phyloP scores from a whole-genome alignment of 257 asterid genomes.

The Galeopsis tetrahit region DNA sequence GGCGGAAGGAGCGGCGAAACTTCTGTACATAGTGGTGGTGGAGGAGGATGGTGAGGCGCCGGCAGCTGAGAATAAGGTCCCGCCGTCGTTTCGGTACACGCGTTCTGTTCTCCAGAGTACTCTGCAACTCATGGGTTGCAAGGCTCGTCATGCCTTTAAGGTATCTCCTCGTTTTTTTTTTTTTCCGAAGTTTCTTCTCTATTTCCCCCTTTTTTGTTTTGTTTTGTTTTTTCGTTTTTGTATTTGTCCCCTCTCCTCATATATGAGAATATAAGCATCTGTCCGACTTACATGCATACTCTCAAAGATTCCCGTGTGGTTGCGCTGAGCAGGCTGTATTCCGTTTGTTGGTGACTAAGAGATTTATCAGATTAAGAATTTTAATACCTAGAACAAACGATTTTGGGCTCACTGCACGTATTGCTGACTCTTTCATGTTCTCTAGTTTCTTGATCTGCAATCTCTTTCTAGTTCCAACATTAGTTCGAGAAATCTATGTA shows the following conservation, averaged over 20 bases:
- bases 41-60: slow-evolving; percentile 60
- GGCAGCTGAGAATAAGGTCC: slow-evolving; percentile 42
- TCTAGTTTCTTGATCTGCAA: slow-evolving; percentile 10
- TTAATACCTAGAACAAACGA: not conserved
- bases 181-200: slow-evolving; percentile 1
- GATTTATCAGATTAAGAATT: not conserved
- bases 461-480: not conserved
- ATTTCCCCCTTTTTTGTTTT: not conserved
- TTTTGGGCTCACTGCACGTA: slow-evolving; percentile 8
- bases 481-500: slow-evolving; percentile 1
- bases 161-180: slow-evolving; percentile 37
- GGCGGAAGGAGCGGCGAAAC: slow-evolving; percentile 65
- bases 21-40: slow-evolving; percentile 80
- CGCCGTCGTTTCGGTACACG: slow-evolving; percentile 80
- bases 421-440: not conserved
- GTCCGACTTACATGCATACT: slow-evolving; percentile 31
- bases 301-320: not conserved
- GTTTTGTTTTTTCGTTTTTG: not conserved
- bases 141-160: slow-evolving; percentile 97
- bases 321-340: slow-evolving; percentile 13
- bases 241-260: not conserved
- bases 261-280: slow-evolving; percentile 23
- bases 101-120: slow-evolving; percentile 92
- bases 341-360: slow-evolving; percentile 8
- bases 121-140: slow-evolving; percentile 98